Evolutionary conservation across 805 yeast species (phyloP), one percentile per base, ranked within the genome.

Genomic region (Saccharomycopsis selenospora): DNA sequence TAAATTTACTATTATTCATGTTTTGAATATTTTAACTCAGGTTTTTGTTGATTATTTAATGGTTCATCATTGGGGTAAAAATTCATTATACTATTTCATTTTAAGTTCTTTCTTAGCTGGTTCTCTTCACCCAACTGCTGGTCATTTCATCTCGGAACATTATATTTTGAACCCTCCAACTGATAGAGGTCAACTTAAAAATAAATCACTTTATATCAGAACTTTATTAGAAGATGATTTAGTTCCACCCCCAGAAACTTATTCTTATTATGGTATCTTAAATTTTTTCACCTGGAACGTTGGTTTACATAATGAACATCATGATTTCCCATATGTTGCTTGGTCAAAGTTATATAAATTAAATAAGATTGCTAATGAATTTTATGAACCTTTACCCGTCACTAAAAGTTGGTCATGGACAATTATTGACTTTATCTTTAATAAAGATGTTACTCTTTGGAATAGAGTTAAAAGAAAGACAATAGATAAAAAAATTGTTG

Each of bases 111-210:
- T 89, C 61, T 68, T 89, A 46, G 95, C 96, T 0, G 97, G 97
- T 2, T 85, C 95, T 0, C 70, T 86, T 61, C 97, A 89, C 61
- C 97, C 97, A 24, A 81, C 88, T 52, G 95, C 96, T 1, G 97
- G 96, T 18, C 97, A 89, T 67, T 89, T 89, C 66, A 86, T 89
- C 55, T 91, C 95, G n/a, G 97, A 89, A 62, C 97, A 89, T 63
- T 87, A 86, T 61, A 79, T 87, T 11, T 71, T 87, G 63, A 69
- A 79, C 54, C 82, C 86, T 33, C 76, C 75, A 20, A 49, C 51
- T 17, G 52, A 56, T 25, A 59, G 55, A 43, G 57, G 56, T 11
- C 30, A 24, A 8, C n/a, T 49, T 22, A 46, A 46, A 42, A 14
- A 30, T 10, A 52, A 49, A 23, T 33, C 45, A 2, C 30, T 52